phyloP scores from a whole-genome alignment of 257 asterid genomes.

The Solanum clarkiae region DNA sequence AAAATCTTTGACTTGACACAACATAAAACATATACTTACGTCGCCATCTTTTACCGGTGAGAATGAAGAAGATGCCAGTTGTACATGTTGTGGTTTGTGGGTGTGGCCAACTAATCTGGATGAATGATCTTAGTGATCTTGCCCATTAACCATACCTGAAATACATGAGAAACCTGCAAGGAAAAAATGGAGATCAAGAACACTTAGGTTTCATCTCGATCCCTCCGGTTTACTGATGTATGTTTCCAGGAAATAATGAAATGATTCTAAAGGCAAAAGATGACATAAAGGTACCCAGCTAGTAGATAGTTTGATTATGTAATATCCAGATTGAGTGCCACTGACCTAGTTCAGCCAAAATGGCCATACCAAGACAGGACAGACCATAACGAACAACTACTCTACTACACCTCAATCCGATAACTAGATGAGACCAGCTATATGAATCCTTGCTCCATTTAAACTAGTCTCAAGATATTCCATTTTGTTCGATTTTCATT shows the following conservation, averaged over 20 bases:
- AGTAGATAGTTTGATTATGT: not conserved
- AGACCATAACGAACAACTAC: not conserved
- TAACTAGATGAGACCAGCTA: not conserved
- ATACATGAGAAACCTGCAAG: conserved; percentile 67
- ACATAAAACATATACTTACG: not conserved
- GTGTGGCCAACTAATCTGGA: not conserved
- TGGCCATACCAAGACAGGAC: not conserved
- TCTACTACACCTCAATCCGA: not conserved
- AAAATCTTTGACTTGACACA: not conserved
- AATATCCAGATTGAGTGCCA: not conserved
- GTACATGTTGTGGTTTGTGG: not conserved
- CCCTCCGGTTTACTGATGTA: not conserved
- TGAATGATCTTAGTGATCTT: not conserved
- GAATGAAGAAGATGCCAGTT: not conserved
- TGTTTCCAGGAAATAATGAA: not conserved
- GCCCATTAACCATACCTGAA: conserved; percentile 38
- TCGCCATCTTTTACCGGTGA: not conserved
- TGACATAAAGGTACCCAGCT: not conserved
- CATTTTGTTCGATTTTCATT: not conserved
- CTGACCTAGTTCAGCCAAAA: not conserved
- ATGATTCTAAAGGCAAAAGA: not conserved
- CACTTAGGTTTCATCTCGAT: not conserved
- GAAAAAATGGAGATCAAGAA: not conserved
- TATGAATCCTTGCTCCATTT: not conserved
- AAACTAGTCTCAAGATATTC: not conserved